Base-by-base conservation (phyloP, 805 yeast species). In the Yamadazyma philogaea region DNA sequence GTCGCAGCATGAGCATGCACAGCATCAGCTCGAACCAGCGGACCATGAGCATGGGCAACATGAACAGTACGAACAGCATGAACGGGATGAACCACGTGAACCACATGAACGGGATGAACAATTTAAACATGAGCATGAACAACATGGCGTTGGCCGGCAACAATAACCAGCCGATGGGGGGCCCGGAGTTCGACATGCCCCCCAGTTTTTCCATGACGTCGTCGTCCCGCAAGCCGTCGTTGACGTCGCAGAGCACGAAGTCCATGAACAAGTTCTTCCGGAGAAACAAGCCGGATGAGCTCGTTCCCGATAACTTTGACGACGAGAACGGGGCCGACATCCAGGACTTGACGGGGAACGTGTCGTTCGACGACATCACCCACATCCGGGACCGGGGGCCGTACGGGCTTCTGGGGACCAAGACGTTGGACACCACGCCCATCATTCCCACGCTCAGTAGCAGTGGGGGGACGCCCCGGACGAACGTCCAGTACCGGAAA, bases 371-470 rank as follows among this genome's bases (percentile, higher is more conserved):
- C 48, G 90, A 85, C 53, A 65, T 86, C 7, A 66, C 79, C 18
- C 82, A 81, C 37, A 62, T 82, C 1, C 67, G 83, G 39, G 87
- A 82, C 49, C 72, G 84, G 30, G 86, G 86, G 4, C 77, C 87
- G 24, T 83, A 82, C 55, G 83, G 82, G 3, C 66, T 74, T 15
- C 66, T 51, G 24, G 71, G 38, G 46, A 57, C 31, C 12, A 49
- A 55, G 24, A 40, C 59, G 6, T 59, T 68, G 42, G 87, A 82
- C 48, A 74, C 90, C 0, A 74, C 87, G 0, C 90, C 93, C 7
- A 79, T 82, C 48, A 84, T 86, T 30, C 95, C 95, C 6, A 84
- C 88, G 0, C 42, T 85, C 3, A 68, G 77, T 4, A 61, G 74
- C 0, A 44, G 51, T 6, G 53, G 49, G 47, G 59, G 44, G 31